These are phyloP conservation scores for Paecilomyces fulvus DNA, from an alignment of 2,329 filamentous ascomycete genomes.

Conservation along the genomic window DNA sequence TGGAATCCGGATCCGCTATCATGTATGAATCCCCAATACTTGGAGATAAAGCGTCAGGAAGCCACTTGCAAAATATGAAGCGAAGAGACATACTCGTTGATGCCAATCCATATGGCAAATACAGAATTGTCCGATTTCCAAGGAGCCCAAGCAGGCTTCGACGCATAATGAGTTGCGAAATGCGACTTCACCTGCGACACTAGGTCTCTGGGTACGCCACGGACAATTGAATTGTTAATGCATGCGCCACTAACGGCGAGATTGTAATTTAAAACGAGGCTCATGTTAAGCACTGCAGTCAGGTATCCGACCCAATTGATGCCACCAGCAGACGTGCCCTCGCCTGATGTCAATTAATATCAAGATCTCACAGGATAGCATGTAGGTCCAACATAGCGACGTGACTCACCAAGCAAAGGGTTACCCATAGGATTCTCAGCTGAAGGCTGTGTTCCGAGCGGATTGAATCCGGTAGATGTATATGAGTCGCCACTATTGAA, in stretches of 20 bases:
- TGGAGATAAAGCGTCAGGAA: background rate
- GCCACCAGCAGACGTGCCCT: conserved; percentile 42
- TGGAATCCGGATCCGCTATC: conserved; percentile 15
- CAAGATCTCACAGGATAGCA: background rate
- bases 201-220: conserved; percentile 45
- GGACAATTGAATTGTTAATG: conserved; percentile 44
- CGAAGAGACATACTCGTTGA: conserved; percentile 19
- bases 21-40: conserved; percentile 23
- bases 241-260: conserved; percentile 49
- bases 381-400: background rate
- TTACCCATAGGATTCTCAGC: conserved; percentile 53
- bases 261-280: conserved; percentile 44
- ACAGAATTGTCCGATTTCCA: conserved; percentile 19
- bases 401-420: conserved; percentile 31
- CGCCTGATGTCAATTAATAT: conserved; percentile 33
- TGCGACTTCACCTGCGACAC: conserved; percentile 36
- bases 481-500: conserved; percentile 49
- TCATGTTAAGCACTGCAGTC: conserved; percentile 40
- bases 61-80: background rate
- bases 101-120: conserved; percentile 27
- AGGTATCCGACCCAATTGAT: conserved; percentile 47
- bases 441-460: conserved; percentile 44
- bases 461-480: conserved; percentile 51
- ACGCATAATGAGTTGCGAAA: conserved; percentile 33
- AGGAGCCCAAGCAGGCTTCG: conserved; percentile 20